A percentile compares a stretch with the other conserved stretches of the same genome.
phyloP scores from a whole-genome alignment of 441 rosid genomes.

The Mallotus japonicus region DNA sequence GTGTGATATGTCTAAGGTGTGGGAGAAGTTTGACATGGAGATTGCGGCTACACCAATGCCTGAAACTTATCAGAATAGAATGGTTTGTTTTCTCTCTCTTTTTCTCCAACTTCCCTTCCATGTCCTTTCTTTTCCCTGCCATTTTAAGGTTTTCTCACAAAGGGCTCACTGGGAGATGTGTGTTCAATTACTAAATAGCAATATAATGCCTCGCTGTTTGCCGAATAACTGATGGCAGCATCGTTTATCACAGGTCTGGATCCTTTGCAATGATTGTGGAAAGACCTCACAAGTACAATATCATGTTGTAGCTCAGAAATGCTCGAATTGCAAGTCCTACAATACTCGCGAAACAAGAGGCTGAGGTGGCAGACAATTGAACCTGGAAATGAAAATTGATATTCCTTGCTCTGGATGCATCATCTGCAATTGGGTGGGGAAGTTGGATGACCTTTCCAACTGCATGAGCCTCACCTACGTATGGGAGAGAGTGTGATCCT shows the following conservation, averaged over 20 bases:
- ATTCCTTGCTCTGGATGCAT: background rate
- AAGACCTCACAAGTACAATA: conserved; percentile 51
- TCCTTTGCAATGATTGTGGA: conserved; percentile 88
- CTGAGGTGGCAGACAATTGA: conserved; percentile 18
- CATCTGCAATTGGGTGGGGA: background rate
- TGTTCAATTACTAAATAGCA: too few relatives aligned
- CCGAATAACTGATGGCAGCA: background rate
- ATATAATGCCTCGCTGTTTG: background rate
- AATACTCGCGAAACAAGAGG: conserved; percentile 80
- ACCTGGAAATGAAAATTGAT: background rate
- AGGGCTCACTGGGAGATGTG: background rate
- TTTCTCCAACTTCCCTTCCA: background rate
- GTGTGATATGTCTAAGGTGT: conserved; percentile 87
- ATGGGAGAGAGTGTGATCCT: background rate
- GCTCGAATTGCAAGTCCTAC: conserved; percentile 77
- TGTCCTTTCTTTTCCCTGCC: background rate
- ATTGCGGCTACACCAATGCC: conserved; percentile 85
- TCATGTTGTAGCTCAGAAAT: conserved; percentile 77
- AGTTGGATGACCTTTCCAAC: background rate
- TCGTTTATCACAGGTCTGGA: conserved; percentile 49
- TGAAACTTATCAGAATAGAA: conserved; percentile 53
- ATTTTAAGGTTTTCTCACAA: background rate
- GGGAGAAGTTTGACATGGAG: conserved; percentile 80
- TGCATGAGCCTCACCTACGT: background rate
- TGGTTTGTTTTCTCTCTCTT: conserved; percentile 33